These are phyloP conservation scores for Bisporella sp. DNA, from an alignment of 2,329 filamentous ascomycete genomes.

Conservation along the genomic window DNA sequence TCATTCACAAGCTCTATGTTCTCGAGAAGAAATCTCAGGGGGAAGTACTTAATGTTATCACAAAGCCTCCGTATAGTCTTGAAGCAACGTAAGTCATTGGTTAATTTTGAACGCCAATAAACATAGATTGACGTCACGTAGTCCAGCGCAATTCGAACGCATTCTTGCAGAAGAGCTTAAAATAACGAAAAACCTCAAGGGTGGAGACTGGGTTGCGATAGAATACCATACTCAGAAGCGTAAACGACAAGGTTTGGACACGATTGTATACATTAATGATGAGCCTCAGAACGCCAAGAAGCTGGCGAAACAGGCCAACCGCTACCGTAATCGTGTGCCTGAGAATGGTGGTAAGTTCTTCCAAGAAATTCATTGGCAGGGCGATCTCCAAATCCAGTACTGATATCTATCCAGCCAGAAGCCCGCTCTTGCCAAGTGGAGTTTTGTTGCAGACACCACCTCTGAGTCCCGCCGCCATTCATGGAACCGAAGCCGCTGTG, in stretches of 20 bases:
- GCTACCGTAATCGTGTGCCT: slow-evolving; percentile 2
- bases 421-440: slow-evolving; percentile 4
- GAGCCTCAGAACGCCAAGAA: slow-evolving; percentile 3
- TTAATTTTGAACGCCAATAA: slow-evolving; percentile 1
- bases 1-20: slow-evolving; percentile 6
- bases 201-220: slow-evolving; percentile 4
- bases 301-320: slow-evolving; percentile 3
- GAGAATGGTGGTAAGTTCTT: slow-evolving; percentile 3
- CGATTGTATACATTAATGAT: slow-evolving; percentile 6
- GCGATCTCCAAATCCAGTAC: slow-evolving; percentile 2
- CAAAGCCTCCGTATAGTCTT: slow-evolving; percentile 4
- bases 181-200: slow-evolving; percentile 4
- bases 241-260: slow-evolving; percentile 3
- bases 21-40: slow-evolving; percentile 4
- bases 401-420: slow-evolving; percentile 2
- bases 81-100: slow-evolving; percentile 2
- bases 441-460: slow-evolving; percentile 4
- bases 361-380: neutral
- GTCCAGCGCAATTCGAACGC: slow-evolving; percentile 3
- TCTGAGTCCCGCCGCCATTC: slow-evolving; percentile 1
- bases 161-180: slow-evolving; percentile 4
- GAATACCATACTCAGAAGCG: slow-evolving; percentile 5
- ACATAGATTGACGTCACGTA: slow-evolving; percentile 3
- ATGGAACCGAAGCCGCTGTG: slow-evolving; percentile 1
- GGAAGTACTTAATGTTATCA: slow-evolving; percentile 3